Base-by-base conservation (phyloP, 2,329 filamentous ascomycete genomes). In the Penicillium vulpinum region DNA sequence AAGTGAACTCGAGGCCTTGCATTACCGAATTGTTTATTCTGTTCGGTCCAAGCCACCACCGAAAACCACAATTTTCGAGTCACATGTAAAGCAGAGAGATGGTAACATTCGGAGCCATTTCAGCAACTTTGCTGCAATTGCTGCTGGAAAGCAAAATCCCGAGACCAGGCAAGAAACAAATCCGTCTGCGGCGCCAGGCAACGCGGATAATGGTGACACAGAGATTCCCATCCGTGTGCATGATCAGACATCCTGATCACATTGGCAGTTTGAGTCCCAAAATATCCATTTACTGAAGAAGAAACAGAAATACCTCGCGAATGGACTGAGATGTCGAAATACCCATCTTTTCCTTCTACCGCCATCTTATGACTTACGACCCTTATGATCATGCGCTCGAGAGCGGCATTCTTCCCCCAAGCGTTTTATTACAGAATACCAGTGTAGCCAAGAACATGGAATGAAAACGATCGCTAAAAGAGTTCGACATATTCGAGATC, bases 1-100 rank as follows among this genome's bases (percentile, higher is more conserved):
- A 74, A 86, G 86, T 52, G 81, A 83, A 11, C 80, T 96, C 38
- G 89, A 95, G 66, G 82, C 86, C 56, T 77, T 96, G n/a, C 83
- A 87, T 57, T 86, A 89, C 66, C 85, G 92, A 54, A 78, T 97
- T 15, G 76, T 86, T 45, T 86, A 88, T 69, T 83, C 85, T 3
- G 87, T 93, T 46, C 82, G 91, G 47, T 89, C 89, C 11, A 83
- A 82, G 63, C 80, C 78, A 44, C 81, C 77, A 48, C 79, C 78
- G 11, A 85, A 81, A 67, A 79, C 78, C 57, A 81, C 67, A 2
- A 56, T 74, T 15, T 79, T 78, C 60, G 67, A 71, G 15, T 54
- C 65, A 11, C 62, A 54, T 21, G 59, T 44, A 4, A 54, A 57
- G 28, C 54, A 63, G 22, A 51, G 54, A 48, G 50, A 61, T 41